Evolutionary conservation across 305 asterid species (phyloP).

Genomic region (Solanum chacoense): DNA sequence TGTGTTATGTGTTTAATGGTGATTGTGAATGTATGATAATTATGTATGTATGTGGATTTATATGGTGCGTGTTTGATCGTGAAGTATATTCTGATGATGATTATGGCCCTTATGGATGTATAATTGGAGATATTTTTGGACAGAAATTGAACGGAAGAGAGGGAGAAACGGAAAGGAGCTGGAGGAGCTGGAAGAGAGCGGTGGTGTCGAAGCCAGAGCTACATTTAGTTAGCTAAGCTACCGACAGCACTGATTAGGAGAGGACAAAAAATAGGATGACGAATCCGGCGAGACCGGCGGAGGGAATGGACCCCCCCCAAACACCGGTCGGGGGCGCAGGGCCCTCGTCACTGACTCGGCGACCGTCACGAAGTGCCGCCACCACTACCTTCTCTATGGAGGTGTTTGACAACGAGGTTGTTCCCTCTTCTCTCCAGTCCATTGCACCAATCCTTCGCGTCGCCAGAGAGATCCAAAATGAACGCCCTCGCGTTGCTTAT

Average conservation of each 20-base stretch:
- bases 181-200: constrained; percentile 6
- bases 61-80: not conserved
- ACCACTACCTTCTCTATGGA: constrained; percentile 84
- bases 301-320: constrained; percentile 1
- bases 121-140: not conserved
- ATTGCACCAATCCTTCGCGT: constrained; percentile 94
- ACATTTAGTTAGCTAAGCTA: constrained; percentile 3
- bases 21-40: not conserved
- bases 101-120: not conserved
- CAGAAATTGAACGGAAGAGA: not conserved
- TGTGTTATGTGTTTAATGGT: not conserved
- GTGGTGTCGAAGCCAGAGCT: not conserved
- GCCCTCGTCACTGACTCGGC: constrained; percentile 56
- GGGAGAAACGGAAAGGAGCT: not conserved
- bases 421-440: constrained; percentile 91
- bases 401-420: constrained; percentile 95
- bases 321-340: constrained; percentile 3
- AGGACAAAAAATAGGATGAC: constrained; percentile 25
- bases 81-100: not conserved
- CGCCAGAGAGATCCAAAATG: constrained; percentile 71
- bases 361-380: constrained; percentile 88
- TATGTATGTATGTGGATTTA: not conserved
- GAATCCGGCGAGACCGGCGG: constrained; percentile 27
- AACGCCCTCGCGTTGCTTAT: constrained; percentile 93
- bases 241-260: constrained; percentile 14